Conservation (phyloP, 768 basidiomycete species). For the Rhodosporidiobolus odoratus region DNA sequence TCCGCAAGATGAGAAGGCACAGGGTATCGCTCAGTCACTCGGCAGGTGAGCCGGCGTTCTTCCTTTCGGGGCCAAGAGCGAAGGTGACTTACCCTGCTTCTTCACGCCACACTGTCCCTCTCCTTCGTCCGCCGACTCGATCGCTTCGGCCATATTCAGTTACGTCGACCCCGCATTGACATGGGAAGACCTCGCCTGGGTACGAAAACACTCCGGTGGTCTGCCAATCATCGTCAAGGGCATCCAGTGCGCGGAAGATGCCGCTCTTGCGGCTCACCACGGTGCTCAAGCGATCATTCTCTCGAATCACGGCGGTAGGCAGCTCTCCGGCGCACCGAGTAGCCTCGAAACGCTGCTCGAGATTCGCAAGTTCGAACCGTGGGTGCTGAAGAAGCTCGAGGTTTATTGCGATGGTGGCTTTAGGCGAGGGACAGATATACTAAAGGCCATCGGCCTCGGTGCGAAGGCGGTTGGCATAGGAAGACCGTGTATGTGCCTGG, state of each 20-base stretch:
- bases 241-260: conserved; percentile 56
- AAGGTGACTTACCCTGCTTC: neutral
- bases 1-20: conserved; percentile 6
- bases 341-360: conserved; percentile 46
- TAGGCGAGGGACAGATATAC: conserved; percentile 52
- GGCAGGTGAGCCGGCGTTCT: conserved; percentile 22
- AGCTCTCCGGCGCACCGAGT: conserved; percentile 42
- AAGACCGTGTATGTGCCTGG: conserved; percentile 80
- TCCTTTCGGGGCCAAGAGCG: neutral
- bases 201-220: conserved; percentile 36
- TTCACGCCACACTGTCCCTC: neutral
- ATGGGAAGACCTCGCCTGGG: conserved; percentile 37
- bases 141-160: conserved; percentile 38
- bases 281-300: conserved; percentile 83
- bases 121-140: conserved; percentile 17
- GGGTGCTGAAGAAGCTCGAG: conserved; percentile 50
- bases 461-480: conserved; percentile 82
- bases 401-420: conserved; percentile 54
- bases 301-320: conserved; percentile 74
- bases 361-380: conserved; percentile 49
- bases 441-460: conserved; percentile 55
- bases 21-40: conserved; percentile 23
- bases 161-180: conserved; percentile 32
- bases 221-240: conserved; percentile 49
- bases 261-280: conserved; percentile 71